Conservation (phyloP, 257 asterid species). For the Lavandula angustifolia region DNA sequence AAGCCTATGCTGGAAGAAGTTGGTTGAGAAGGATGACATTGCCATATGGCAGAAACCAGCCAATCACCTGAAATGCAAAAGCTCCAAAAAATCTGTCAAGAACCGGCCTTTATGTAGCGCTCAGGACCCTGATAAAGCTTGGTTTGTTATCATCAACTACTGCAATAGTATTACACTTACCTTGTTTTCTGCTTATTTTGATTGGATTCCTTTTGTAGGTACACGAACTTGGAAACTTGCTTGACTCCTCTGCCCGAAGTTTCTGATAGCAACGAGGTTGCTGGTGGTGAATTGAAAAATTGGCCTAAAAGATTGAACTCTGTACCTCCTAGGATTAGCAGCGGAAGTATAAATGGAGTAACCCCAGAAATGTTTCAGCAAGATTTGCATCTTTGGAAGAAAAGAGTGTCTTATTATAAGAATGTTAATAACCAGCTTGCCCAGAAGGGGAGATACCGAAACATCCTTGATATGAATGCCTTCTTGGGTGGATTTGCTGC, state of each 20-base stretch:
- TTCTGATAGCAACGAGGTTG: constrained; percentile 43
- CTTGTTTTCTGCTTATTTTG: not conserved
- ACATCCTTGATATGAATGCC: constrained; percentile 82
- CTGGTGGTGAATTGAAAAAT: constrained; percentile 67
- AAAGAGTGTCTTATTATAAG: constrained; percentile 69
- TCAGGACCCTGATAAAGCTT: constrained; percentile 64
- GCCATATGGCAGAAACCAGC: constrained; percentile 84
- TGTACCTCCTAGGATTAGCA: constrained; percentile 68
- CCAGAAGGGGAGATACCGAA: constrained; percentile 67
- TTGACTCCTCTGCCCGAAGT: constrained; percentile 77
- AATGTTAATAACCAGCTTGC: constrained; percentile 59
- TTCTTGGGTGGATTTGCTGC: constrained; percentile 90
- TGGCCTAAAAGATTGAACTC: constrained; percentile 70
- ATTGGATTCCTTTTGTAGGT: constrained; percentile 47
- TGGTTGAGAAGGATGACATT: constrained; percentile 73
- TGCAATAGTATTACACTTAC: no score
- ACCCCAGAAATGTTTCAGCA: constrained; percentile 40
- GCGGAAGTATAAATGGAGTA: constrained; percentile 53
- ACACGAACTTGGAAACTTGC: constrained; percentile 64
- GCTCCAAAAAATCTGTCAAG: constrained; percentile 24
- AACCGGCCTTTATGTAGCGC: constrained; percentile 51
- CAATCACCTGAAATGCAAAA: constrained; percentile 57
- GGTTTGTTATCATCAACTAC: constrained; percentile 42
- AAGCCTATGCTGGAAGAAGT: constrained; percentile 82
- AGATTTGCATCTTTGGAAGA: constrained; percentile 62